Conservation (phyloP, 2,329 filamentous ascomycete species). For the Harringtonia aguacate region DNA sequence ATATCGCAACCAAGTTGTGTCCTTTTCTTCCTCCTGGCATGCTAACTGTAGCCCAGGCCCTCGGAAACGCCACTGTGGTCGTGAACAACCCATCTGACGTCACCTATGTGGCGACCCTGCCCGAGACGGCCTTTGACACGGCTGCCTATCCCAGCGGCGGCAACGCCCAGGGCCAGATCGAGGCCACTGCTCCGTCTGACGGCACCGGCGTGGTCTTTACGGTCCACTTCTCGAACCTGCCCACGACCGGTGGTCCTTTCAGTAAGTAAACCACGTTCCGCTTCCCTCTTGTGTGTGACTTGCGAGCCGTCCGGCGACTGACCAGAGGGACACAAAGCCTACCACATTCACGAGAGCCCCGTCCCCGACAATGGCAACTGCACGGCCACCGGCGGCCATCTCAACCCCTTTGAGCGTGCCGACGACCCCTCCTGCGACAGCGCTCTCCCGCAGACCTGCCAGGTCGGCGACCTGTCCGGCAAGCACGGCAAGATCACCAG, state of each 20-base stretch:
- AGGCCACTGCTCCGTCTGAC: slow-evolving; percentile 16
- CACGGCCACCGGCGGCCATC: slow-evolving; percentile 53
- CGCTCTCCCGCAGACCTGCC: slow-evolving; percentile 49
- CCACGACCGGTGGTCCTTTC: slow-evolving; percentile 21
- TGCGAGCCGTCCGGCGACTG: too few species aligned
- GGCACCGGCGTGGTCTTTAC: slow-evolving; percentile 21
- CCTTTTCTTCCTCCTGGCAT: too few species aligned
- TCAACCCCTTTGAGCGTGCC: slow-evolving; percentile 59
- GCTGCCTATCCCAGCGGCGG: slow-evolving; percentile 31
- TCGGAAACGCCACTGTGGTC: slow-evolving; percentile 19
- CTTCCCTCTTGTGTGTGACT: not conserved
- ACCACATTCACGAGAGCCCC: slow-evolving; percentile 60
- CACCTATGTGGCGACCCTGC: slow-evolving; percentile 45
- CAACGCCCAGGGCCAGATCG: slow-evolving; percentile 34
- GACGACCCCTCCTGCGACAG: slow-evolving; percentile 51
- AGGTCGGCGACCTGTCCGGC: slow-evolving; percentile 67
- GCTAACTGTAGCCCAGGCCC: slow-evolving; percentile 2
- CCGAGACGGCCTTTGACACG: slow-evolving; percentile 39
- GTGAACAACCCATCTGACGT: slow-evolving; percentile 44
- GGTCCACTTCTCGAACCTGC: slow-evolving; percentile 20
- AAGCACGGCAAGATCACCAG: slow-evolving; percentile 57
- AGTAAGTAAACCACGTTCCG: slow-evolving; percentile 25
- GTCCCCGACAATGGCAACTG: slow-evolving; percentile 62
- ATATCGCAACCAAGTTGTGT: too few species aligned
- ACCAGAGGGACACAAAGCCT: slow-evolving; percentile 45